These are phyloP conservation scores for Whalleya microplaca DNA, from an alignment of 2,329 filamentous ascomycete genomes.

Conservation along the genomic window DNA sequence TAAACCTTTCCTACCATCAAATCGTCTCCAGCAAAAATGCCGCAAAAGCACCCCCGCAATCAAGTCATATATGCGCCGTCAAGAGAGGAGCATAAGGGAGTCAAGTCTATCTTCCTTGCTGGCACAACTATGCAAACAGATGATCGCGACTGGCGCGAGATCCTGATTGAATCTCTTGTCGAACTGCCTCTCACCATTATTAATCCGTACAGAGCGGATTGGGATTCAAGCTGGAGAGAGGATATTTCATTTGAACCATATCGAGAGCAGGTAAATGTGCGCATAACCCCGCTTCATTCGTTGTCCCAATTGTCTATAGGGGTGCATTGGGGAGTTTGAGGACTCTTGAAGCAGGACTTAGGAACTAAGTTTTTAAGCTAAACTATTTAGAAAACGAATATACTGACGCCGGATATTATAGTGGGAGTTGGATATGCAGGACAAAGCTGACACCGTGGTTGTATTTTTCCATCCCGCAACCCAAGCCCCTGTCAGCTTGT, in stretches of 20 bases:
- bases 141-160: slow-evolving; percentile 55
- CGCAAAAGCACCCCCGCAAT: slow-evolving; percentile 10
- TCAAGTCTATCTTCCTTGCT: slow-evolving; percentile 57
- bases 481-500: slow-evolving; percentile 58
- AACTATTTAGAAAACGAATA: slow-evolving; percentile 12
- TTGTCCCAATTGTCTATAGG: neutral
- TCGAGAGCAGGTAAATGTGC: slow-evolving; percentile 46
- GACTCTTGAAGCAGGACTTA: no score
- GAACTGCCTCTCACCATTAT: slow-evolving; percentile 55
- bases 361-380: no score
- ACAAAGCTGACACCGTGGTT: slow-evolving; percentile 55
- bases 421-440: slow-evolving; percentile 65
- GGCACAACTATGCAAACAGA: slow-evolving; percentile 54
- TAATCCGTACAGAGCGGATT: slow-evolving; percentile 60
- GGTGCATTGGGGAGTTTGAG: no score
- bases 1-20: no score
- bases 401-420: slow-evolving; percentile 33
- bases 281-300: neutral
- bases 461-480: slow-evolving; percentile 60
- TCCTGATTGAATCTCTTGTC: slow-evolving; percentile 45
- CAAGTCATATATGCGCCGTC: slow-evolving; percentile 40
- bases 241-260: slow-evolving; percentile 52
- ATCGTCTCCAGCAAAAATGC: slow-evolving; percentile 1
- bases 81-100: slow-evolving; percentile 18
- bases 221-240: slow-evolving; percentile 58